These are phyloP conservation scores for Tulasnella calospora DNA, from an alignment of 768 basidiomycete genomes.

Conservation along the genomic window DNA sequence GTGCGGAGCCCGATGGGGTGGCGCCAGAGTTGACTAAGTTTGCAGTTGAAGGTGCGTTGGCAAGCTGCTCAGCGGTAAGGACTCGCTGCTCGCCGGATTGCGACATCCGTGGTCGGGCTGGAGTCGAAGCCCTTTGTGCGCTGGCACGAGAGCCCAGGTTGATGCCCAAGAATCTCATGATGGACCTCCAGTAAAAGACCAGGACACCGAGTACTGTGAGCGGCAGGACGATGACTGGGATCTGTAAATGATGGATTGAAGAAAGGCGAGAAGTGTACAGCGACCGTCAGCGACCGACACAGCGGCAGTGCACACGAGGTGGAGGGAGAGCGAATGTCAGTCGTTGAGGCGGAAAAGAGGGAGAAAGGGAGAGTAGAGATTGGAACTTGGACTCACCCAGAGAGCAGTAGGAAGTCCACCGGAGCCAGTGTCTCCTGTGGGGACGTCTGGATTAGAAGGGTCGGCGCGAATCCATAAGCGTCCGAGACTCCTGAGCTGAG, in stretches of 20 bases:
- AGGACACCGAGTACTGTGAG: not conserved
- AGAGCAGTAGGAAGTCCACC: not conserved
- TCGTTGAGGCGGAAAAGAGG: not conserved
- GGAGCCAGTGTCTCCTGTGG: not conserved
- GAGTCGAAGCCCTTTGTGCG: not conserved
- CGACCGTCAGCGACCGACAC: not conserved
- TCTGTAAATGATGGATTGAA: conserved; percentile 4
- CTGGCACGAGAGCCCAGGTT: not conserved
- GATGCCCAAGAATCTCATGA: not conserved
- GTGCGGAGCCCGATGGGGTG: conserved; percentile 32
- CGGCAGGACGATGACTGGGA: conserved; percentile 11
- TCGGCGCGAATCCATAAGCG: not conserved
- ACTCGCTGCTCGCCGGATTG: not conserved
- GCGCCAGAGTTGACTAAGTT: not conserved
- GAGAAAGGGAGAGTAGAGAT: conserved; percentile 4
- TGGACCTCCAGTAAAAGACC: not conserved
- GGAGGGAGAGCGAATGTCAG: not conserved
- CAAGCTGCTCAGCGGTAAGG: conserved; percentile 20
- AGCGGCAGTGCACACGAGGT: not conserved
- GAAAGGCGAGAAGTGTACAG: not conserved
- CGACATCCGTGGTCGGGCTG: not conserved
- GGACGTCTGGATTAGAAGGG: not conserved
- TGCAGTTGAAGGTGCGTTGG: not conserved
- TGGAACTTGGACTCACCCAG: not conserved
- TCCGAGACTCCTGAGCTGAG: conserved; percentile 3